Percentiles rank a stretch among this genome's conserved stretches.
Conservation (phyloP, 2,329 filamentous ascomycete genomes). For the Magnaporthiopsis incrustans region DNA sequence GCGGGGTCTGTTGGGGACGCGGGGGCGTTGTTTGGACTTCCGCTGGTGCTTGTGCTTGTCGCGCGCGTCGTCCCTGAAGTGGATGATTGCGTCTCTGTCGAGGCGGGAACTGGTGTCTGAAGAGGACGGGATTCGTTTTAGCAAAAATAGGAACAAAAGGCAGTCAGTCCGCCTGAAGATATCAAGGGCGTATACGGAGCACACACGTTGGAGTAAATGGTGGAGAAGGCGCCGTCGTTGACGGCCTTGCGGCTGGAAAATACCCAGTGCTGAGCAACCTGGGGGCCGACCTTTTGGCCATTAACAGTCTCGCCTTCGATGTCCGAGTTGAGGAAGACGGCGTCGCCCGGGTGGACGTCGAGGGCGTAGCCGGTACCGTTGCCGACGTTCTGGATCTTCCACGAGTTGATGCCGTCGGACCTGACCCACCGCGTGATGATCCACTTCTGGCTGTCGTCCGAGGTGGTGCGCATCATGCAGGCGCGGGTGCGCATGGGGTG, state of each 20-base stretch:
- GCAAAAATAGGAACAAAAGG: background rate
- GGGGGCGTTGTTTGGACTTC: background rate
- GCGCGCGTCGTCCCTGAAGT: background rate
- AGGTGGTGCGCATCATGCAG: conserved; percentile 1
- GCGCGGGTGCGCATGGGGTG: conserved; percentile 4
- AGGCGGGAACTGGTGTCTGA: background rate
- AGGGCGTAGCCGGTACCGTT: conserved; percentile 6
- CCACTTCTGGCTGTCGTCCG: conserved; percentile 6
- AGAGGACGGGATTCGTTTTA: background rate
- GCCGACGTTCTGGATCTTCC: conserved; percentile 6
- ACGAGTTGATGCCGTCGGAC: conserved; percentile 3
- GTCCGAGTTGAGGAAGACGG: background rate
- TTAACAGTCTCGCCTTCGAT: conserved; percentile 2
- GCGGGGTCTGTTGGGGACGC: background rate
- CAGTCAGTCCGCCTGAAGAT: background rate
- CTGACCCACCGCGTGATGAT: conserved; percentile 2
- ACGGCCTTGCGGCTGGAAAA: conserved; percentile 4
- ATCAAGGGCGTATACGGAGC: background rate
- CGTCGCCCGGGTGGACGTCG: conserved; percentile 5
- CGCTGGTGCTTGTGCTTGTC: background rate
- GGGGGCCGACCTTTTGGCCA: background rate
- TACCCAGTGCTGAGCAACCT: conserved; percentile 7
- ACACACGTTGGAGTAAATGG: background rate
- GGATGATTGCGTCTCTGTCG: background rate
- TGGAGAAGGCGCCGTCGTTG: conserved; percentile 5